Evolutionary conservation across 768 basidiomycete genomes (phyloP), one percentile per base, ranked within the genome.

Genomic region (Mycena floridula): DNA sequence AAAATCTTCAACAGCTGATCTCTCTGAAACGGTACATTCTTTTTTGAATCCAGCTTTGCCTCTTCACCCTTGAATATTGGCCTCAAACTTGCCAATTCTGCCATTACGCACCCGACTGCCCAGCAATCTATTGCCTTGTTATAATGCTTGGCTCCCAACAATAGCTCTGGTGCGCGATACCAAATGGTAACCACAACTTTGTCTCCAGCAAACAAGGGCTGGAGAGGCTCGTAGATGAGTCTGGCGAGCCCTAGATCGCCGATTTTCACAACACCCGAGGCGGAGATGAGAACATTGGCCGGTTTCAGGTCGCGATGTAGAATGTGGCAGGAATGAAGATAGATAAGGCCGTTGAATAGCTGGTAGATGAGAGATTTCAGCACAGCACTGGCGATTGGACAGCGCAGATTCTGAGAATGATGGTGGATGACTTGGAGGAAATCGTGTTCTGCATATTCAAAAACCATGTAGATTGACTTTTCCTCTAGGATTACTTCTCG

Each of bases 341-440:
- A 98, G 43, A 92, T 70, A 15, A 97, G 80, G 7, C 96, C 96
- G 57, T 93, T 94, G 42, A 97, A 67, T 18, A 98, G 85, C 61
- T 98, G 96, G 63, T 91, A 93, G 3, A 89, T 82, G 27, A 98
- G 78, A 4, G 91, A 91, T 62, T 97, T 97, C 53, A 99, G 82
- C 6, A 95, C 85, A 9, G 85, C 70, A 0, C 73, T 65, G 2
- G 85, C 74, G 35, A 98, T 89, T 13, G 80, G 69, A 6, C 76
- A 69, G 7, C 96, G 87, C 3, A 93, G 73, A 2, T 85, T 87
- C 60, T 95, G 90, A 9, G 92, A 90, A 59, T 98, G 91, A 63
- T 97, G 94, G 59, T 98, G 96, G 37, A 99, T 99, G 40, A 99
- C 85, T 92, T 99, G 96, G 90, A 98, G 74, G 59, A 98, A 97